Conservation (phyloP, 805 yeast species). For the Kazachstania viticola region DNA sequence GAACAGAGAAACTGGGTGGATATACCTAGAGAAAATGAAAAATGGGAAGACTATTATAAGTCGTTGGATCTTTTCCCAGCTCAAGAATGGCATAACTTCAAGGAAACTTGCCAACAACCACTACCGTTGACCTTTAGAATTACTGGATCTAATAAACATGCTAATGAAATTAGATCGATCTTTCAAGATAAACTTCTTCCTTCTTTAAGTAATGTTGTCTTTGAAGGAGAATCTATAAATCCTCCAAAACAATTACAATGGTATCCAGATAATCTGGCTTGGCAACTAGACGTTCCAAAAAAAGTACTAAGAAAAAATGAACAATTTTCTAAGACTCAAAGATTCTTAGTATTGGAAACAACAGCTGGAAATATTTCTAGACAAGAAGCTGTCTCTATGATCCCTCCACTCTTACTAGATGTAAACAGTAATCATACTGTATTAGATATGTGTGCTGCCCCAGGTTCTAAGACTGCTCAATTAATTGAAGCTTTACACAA, state of each 20-base stretch:
- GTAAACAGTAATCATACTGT: conserved; percentile 89
- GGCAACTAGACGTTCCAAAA: conserved; percentile 90
- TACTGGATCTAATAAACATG: conserved; percentile 83
- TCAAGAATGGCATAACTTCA: conserved; percentile 71
- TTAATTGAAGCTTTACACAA: conserved; percentile 82
- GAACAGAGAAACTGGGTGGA: conserved; percentile 53
- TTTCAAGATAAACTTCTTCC: conserved; percentile 70
- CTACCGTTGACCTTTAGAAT: conserved; percentile 91
- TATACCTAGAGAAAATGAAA: conserved; percentile 58
- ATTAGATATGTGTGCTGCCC: conserved; percentile 97
- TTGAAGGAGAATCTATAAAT: conserved; percentile 58
- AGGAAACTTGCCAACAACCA: conserved; percentile 60
- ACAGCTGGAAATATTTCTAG: conserved; percentile 94
- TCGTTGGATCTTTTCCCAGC: conserved; percentile 54
- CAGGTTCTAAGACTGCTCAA: conserved; percentile 97
- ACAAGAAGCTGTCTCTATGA: conserved; percentile 98
- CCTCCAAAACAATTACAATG: conserved; percentile 71
- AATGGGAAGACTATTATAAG: conserved; percentile 78
- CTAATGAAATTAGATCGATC: conserved; percentile 60
- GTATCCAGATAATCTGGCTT: conserved; percentile 81
- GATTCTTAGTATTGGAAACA: conserved; percentile 86
- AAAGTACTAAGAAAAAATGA: conserved; percentile 80
- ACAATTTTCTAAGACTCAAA: conserved; percentile 77
- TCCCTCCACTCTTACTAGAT: conserved; percentile 88
- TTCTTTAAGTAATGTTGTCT: conserved; percentile 48